A percentile compares a stretch with the other conserved stretches of the same genome.
Evolutionary conservation across 257 asterid genomes (phyloP).

Genomic region (Solanum medicagineum): DNA sequence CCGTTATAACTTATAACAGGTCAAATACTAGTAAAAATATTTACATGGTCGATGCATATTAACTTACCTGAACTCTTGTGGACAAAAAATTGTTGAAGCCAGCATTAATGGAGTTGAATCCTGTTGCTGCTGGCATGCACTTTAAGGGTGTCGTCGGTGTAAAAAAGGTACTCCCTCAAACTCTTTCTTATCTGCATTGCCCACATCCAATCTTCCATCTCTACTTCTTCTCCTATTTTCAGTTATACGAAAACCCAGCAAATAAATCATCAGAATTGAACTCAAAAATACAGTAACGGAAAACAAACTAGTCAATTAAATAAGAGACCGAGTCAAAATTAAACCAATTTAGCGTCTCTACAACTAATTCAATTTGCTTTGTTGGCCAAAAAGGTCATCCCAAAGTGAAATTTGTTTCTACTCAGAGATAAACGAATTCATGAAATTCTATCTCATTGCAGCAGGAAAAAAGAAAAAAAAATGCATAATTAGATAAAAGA

Average conservation of each 20-base stretch:
- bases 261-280: background rate
- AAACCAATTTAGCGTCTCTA: background rate
- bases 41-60: no score
- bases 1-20: no score
- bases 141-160: constrained; percentile 9
- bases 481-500: background rate
- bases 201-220: background rate
- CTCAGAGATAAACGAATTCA: background rate
- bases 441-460: background rate
- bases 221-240: background rate
- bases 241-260: background rate
- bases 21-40: background rate
- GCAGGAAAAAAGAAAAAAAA: background rate
- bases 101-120: background rate
- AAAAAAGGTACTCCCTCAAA: background rate
- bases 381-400: background rate
- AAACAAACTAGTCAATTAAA: background rate
- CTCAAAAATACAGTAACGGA: no score
- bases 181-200: background rate
- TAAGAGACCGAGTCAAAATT: background rate
- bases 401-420: background rate
- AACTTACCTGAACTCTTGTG: background rate
- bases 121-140: background rate
- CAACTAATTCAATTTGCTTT: background rate
- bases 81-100: background rate